Base-by-base conservation (phyloP, 495 filamentous ascomycete species). In the Hypoxylon perforatum region DNA sequence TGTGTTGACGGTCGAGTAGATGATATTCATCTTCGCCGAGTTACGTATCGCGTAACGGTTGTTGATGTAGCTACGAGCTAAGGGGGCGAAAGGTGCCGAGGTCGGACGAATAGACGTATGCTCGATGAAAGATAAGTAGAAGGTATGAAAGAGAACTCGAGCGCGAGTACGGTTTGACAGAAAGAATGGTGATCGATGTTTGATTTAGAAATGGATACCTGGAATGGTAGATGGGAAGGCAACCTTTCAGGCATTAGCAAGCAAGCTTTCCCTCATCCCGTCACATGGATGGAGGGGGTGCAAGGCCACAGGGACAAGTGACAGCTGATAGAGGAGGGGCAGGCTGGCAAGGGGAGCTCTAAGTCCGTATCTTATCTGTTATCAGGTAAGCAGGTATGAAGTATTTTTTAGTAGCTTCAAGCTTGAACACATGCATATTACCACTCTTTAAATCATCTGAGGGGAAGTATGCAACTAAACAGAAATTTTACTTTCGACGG, bases 1-100 rank as follows among this genome's bases (percentile, higher is more conserved):
- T 61, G 87, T 90, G 72, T 92, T 91, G 76, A 96, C 84, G 19
- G 91, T 91, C 38, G 90, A 93, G 78, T 93, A 92, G 74, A 95
- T 60, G 72, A 83, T 74, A 54, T 86, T 86, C 83, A 85, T 86
- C 53, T 69, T 76, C 71, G 22, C 14, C 19, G 12, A n/a, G 25
- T 4, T 48, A 25, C 30, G 22, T 25, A 22, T 22, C 22, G 17
- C 17, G n/a, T 44, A 52, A 18, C 15, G 15, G 28, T n/a, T 19
- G 25, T 19, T 14, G 41, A 41, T 7, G 38, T 11, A 18, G 22
- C 12, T 50, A 17, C 6, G 30, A 22, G 12, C 22, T 9, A 23
- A 30, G 17, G 8, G 36, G n/a, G 30, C 45, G 28, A 53, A 41
- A 60, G 51, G 18, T 61, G 56, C 30, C 14, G n/a, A 28, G 54